These are phyloP conservation scores for Oryza punctata DNA, from an alignment of 176 grass and related monocot genomes.

Conservation along the genomic window DNA sequence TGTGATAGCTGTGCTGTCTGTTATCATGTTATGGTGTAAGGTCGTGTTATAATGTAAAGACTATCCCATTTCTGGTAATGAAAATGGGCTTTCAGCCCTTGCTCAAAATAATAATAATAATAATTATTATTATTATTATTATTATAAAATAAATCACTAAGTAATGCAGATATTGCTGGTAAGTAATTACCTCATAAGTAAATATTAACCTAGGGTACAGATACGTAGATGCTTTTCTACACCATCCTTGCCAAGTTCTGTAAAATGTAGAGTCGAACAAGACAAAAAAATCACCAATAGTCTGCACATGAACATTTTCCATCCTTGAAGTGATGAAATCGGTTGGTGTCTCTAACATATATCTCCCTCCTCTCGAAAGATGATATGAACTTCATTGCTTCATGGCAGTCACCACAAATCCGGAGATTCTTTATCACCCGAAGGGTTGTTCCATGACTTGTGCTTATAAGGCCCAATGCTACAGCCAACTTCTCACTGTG, in stretches of 20 bases:
- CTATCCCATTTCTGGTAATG: too few species aligned
- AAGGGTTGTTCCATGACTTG: conserved; percentile 49
- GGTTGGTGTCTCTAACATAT: conserved; percentile 70
- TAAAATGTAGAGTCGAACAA: neutral
- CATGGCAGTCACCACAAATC: conserved; percentile 71
- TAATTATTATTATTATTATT: too few species aligned
- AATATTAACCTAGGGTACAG: neutral
- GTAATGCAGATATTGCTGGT: neutral
- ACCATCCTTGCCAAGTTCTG: conserved; percentile 8
- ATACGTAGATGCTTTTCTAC: neutral
- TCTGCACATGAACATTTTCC: conserved; percentile 67
- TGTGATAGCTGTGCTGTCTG: too few species aligned
- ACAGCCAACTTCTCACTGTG: conserved; percentile 82
- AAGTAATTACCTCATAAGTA: conserved; percentile 4
- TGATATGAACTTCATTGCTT: conserved; percentile 74
- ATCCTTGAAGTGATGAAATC: conserved; percentile 74
- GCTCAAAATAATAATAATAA: too few species aligned
- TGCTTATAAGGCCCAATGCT: conserved; percentile 66
- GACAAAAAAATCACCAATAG: conserved; percentile 54
- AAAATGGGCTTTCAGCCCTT: too few species aligned
- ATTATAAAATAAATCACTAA: neutral
- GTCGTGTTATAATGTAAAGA: too few species aligned
- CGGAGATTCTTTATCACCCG: conserved; percentile 80
- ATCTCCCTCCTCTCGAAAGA: conserved; percentile 61
- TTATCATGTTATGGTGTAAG: too few species aligned